These are phyloP conservation scores for Fusarium sp. DNA, from an alignment of 2,329 filamentous ascomycete species.

Conservation along the genomic window DNA sequence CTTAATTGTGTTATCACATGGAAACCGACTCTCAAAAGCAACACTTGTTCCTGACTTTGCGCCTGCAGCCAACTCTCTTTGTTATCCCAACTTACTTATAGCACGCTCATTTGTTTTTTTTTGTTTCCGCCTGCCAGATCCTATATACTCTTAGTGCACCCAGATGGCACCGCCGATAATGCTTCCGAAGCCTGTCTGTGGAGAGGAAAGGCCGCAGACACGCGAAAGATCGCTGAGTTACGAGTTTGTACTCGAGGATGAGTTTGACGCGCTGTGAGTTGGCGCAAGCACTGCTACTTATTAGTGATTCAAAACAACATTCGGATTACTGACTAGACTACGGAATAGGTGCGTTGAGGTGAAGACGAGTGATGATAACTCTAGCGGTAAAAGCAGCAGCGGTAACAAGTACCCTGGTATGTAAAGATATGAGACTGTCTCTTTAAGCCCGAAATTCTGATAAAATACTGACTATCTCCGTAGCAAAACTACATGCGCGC, in stretches of 20 bases:
- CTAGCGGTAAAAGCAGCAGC: conserved; percentile 35
- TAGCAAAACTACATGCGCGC: conserved; percentile 69
- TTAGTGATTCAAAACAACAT: too few relatives aligned
- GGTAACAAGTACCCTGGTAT: conserved; percentile 56
- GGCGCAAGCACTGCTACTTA: neutral
- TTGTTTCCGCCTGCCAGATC: neutral
- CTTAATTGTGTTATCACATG: conserved; percentile 27
- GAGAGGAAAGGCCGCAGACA: conserved; percentile 37
- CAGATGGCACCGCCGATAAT: conserved; percentile 37
- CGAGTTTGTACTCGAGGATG: conserved; percentile 61
- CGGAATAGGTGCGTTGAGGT: conserved; percentile 55
- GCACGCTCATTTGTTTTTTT: conserved; percentile 9
- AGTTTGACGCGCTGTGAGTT: conserved; percentile 68
- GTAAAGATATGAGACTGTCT: neutral
- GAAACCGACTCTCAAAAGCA: conserved; percentile 17
- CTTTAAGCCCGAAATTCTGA: neutral
- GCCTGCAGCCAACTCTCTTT: conserved; percentile 1
- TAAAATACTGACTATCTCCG: neutral
- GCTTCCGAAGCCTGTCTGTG: conserved; percentile 36
- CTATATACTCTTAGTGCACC: conserved; percentile 9
- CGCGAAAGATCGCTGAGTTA: conserved; percentile 41
- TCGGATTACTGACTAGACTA: conserved; percentile 7
- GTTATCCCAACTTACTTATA: conserved; percentile 1
- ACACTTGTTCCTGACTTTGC: conserved; percentile 5
- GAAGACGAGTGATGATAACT: conserved; percentile 44